These are phyloP conservation scores for Malassezia vespertilionis DNA, from an alignment of 1,284 basidiomycete genomes.

Conservation along the genomic window DNA sequence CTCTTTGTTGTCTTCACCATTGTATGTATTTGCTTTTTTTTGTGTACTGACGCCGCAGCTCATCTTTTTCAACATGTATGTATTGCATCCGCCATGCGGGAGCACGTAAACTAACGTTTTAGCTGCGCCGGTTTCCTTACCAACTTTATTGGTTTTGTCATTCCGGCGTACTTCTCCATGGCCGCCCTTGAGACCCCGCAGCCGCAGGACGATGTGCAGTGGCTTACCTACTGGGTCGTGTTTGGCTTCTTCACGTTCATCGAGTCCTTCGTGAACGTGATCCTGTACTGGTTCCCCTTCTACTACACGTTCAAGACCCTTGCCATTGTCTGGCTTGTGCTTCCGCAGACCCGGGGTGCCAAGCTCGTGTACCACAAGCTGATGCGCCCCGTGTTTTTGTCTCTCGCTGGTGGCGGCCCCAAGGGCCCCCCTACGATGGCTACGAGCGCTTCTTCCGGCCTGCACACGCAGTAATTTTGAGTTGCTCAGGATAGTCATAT, in stretches of 20 bases:
- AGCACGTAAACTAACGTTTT: no score
- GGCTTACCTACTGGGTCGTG: slow-evolving; percentile 48
- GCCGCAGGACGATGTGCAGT: slow-evolving; percentile 47
- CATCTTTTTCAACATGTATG: slow-evolving; percentile 48
- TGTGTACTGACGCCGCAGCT: slow-evolving; percentile 40
- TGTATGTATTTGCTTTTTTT: slow-evolving; percentile 15
- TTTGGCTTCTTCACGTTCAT: slow-evolving; percentile 47
- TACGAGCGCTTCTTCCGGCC: not conserved
- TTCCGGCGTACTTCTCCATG: slow-evolving; percentile 48
- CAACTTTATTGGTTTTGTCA: slow-evolving; percentile 44
- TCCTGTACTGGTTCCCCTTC: slow-evolving; percentile 61
- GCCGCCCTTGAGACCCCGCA: slow-evolving; percentile 43
- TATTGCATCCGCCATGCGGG: not conserved
- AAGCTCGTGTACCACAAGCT: slow-evolving; percentile 45
- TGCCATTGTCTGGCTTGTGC: slow-evolving; percentile 72
- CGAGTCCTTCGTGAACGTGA: slow-evolving; percentile 42
- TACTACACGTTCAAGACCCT: slow-evolving; percentile 73
- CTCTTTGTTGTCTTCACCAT: slow-evolving; percentile 54
- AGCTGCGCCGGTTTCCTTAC: slow-evolving; percentile 46
- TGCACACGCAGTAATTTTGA: slow-evolving; percentile 11
- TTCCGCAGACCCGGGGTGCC: slow-evolving; percentile 63
- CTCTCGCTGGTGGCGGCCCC: slow-evolving; percentile 16
- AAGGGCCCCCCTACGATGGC: not conserved
- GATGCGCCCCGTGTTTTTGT: slow-evolving; percentile 37
- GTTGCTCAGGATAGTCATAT: no score